phyloP scores from a whole-genome alignment of 208 protist species.

The Trypanosoma grayi region DNA sequence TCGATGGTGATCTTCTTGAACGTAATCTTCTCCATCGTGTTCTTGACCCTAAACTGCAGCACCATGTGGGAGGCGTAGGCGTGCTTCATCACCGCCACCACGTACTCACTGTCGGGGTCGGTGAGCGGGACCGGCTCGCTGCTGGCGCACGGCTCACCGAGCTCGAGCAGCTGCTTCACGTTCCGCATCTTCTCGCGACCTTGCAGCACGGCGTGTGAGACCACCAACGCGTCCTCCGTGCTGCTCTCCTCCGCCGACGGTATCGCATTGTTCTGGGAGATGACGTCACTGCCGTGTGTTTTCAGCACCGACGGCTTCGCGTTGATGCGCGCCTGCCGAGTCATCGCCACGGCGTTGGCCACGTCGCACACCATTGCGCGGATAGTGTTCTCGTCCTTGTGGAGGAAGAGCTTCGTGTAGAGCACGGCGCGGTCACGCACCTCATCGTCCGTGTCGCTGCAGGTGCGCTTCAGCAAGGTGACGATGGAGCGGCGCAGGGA shows the following conservation, averaged over 20 bases:
- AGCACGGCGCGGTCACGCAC: conserved; percentile 97
- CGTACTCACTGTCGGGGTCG: conserved; percentile 97
- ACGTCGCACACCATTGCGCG: conserved; percentile 69
- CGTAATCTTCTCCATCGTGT: conserved; percentile 91
- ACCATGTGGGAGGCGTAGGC: conserved; percentile 90
- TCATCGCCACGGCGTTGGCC: conserved; percentile 43
- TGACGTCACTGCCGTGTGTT: conserved; percentile 7
- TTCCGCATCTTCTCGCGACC: conserved; percentile 63
- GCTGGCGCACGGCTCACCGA: conserved; percentile 65
- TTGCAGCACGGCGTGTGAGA: conserved; percentile 46
- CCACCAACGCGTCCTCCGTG: background rate
- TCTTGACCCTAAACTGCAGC: conserved; percentile 93
- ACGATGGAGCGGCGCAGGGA: conserved; percentile 87
- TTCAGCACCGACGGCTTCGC: conserved; percentile 26
- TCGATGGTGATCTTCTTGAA: conserved; percentile 88
- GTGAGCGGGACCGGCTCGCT: conserved; percentile 87
- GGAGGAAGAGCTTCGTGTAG: conserved; percentile 88
- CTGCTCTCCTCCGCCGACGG: background rate
- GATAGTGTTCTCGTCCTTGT: conserved; percentile 66
- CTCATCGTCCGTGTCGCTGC: conserved; percentile 97
- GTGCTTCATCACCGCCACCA: conserved; percentile 96
- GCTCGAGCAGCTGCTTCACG: conserved; percentile 61
- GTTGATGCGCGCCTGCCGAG: conserved; percentile 25
- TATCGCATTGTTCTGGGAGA: conserved; percentile 4
- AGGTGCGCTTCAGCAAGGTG: conserved; percentile 87